phyloP scores from a whole-genome alignment of 768 basidiomycete genomes.

The Boletus huronensis region DNA sequence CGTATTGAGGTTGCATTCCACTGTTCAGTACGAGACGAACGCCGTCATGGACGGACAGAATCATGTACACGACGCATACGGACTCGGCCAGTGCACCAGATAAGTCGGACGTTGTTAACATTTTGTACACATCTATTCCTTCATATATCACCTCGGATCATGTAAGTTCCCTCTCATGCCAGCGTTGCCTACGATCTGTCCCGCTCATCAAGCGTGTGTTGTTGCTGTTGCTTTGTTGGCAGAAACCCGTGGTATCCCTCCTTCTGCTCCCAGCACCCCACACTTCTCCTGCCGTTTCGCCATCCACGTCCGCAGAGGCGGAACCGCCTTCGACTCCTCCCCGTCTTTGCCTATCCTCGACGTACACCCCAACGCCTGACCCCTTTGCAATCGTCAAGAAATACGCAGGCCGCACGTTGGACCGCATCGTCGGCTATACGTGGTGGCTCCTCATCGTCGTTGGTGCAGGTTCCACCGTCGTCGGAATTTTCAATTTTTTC shows the following conservation, averaged over 20 bases:
- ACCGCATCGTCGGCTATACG: slow-evolving; percentile 68
- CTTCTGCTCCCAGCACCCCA: slow-evolving; percentile 54
- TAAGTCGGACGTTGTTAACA: slow-evolving; percentile 53
- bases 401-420: slow-evolving; percentile 61
- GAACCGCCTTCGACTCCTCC: slow-evolving; percentile 30
- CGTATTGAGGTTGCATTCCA: slow-evolving; percentile 2
- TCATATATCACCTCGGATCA: slow-evolving; percentile 91
- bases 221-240: not conserved
- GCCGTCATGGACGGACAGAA: slow-evolving; percentile 92
- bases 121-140: slow-evolving; percentile 77
- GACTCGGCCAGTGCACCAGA: slow-evolving; percentile 55
- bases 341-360: slow-evolving; percentile 46
- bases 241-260: slow-evolving; percentile 87
- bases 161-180: slow-evolving; percentile 40
- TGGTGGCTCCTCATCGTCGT: slow-evolving; percentile 77
- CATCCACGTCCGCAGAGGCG: slow-evolving; percentile 24
- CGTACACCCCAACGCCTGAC: slow-evolving; percentile 53
- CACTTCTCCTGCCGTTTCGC: slow-evolving; percentile 18
- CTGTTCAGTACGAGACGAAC: slow-evolving; percentile 56
- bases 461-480: slow-evolving; percentile 69
- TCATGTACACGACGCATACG: slow-evolving; percentile 76
- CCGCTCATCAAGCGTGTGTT: not conserved
- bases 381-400: slow-evolving; percentile 53
- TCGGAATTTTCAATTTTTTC: slow-evolving; percentile 71
- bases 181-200: not conserved